A percentile compares a stretch with the other conserved stretches of the same genome.
Evolutionary conservation across 257 asterid species (phyloP).

Genomic region (Plantago major): DNA sequence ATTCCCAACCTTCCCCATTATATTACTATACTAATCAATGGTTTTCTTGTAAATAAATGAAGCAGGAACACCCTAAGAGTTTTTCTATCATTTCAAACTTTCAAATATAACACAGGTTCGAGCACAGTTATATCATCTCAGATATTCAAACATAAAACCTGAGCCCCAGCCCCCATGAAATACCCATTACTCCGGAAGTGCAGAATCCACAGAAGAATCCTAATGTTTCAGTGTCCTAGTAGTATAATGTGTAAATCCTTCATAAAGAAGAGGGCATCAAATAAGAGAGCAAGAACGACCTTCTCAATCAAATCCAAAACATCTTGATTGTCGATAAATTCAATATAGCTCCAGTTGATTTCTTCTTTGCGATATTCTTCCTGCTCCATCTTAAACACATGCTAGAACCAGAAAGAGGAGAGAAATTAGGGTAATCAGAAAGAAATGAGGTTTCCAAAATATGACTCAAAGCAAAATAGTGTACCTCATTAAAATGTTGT

Average conservation of each 20-base stretch:
- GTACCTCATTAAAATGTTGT: constrained; percentile 98
- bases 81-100: too few species aligned
- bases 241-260: not conserved
- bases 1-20: too few species aligned
- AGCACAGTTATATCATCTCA: too few species aligned
- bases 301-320: constrained; percentile 95
- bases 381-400: constrained; percentile 99
- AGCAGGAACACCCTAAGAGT: too few species aligned
- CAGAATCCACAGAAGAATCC: constrained; percentile 1
- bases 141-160: too few species aligned
- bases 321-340: constrained; percentile 98
- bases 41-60: too few species aligned
- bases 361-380: constrained; percentile 92
- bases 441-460: constrained; percentile 4
- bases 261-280: constrained; percentile 10
- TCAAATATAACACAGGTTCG: too few species aligned
- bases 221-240: constrained; percentile 1
- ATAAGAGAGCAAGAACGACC: constrained; percentile 40
- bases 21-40: too few species aligned
- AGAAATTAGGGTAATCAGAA: constrained; percentile 13
- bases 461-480: constrained; percentile 20
- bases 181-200: too few species aligned
- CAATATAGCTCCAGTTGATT: constrained; percentile 98
- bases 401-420: constrained; percentile 51
- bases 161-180: too few species aligned